Percentiles rank a stretch among this genome's conserved stretches.
Conservation (phyloP, 345 rosid species). For the Eucalyptus erythrocorys region DNA sequence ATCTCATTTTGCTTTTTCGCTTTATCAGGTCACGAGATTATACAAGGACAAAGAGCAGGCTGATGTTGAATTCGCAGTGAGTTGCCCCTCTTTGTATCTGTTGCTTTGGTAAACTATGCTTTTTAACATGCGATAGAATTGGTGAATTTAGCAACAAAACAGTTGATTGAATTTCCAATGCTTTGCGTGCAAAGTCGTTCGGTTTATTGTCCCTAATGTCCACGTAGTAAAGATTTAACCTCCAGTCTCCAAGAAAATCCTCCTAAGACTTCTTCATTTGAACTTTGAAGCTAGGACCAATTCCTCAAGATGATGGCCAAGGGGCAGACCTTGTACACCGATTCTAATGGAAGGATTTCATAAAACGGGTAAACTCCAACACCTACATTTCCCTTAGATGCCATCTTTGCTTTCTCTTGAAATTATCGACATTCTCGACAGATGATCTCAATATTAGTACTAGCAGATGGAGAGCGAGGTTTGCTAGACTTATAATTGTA, state of each 20-base stretch:
- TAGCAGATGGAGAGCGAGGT: neutral
- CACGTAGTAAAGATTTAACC: neutral
- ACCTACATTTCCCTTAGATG: neutral
- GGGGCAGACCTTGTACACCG: constrained; percentile 46
- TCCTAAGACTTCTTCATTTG: neutral
- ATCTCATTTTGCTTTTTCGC: neutral
- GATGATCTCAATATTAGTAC: neutral
- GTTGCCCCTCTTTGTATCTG: neutral
- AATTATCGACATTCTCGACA: neutral
- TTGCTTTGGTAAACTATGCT: neutral
- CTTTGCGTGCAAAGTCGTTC: neutral
- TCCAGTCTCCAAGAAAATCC: neutral
- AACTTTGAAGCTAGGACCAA: constrained; percentile 58
- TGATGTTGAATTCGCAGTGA: constrained; percentile 77
- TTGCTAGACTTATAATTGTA: neutral
- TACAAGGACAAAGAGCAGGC: constrained; percentile 78
- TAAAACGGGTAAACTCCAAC: constrained; percentile 53
- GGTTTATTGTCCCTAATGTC: neutral
- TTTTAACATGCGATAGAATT: neutral
- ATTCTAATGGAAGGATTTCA: constrained; percentile 86
- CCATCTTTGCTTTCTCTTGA: neutral
- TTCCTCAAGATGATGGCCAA: constrained; percentile 48
- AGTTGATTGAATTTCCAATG: neutral
- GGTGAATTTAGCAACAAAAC: neutral
- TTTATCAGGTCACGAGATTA: constrained; percentile 37